Base-by-base conservation (phyloP, 2,329 filamentous ascomycete genomes). In the Ophiognomonia clavigignenti-juglandacearum region DNA sequence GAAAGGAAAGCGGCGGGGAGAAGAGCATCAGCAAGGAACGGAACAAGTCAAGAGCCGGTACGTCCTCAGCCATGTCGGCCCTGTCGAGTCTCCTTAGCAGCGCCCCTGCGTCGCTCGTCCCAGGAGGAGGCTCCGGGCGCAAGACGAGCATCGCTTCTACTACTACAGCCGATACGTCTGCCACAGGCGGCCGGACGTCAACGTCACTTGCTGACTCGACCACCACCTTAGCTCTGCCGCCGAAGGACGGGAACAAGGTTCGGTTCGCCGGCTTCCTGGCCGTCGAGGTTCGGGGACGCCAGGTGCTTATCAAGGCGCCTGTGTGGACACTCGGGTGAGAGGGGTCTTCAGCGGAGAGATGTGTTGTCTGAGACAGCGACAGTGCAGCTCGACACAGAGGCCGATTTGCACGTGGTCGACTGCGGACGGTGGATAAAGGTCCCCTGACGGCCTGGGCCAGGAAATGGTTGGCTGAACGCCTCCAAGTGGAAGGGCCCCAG, bases 251-350 rank as follows among this genome's bases (percentile, higher is more conserved):
- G 27, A 70, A 61, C 54, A 83, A 79, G 55, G 80, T 92, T 47
- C 80, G 87, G 35, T 86, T 91, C 62, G 83, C 87, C 2, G 85
- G 83, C 5, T 92, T 91, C 62, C 66, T 90, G 47, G 79, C 77
- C 16, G 75, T 90, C 26, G 86, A 91, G 65, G 86, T 92, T 7
- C 73, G 85, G 53, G 85, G 86, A 19, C 78, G 86, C 50, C 87
- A 87, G 65, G 83, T 90, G 39, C 68, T 92, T 57, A 70, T 81
- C 52, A 89, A 89, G 68, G 84, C 87, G 18, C 86, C 86, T 13
- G 83, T 91, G 26, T 92, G 81, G 81, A 75, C 74, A 10, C 54
- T 83, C 50, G 61, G 59, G 44, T 71, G 60, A 56, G 19, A 32
- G 7, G 29, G n/a, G n/a, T n/a, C n/a, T n/a, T n/a, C n/a, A n/a